A percentile compares a stretch with the other conserved stretches of the same genome.
These are phyloP conservation scores for Mitosporidium daphniae DNA, from an alignment of 371 early-diverging fungal genomes.

Conservation along the genomic window DNA sequence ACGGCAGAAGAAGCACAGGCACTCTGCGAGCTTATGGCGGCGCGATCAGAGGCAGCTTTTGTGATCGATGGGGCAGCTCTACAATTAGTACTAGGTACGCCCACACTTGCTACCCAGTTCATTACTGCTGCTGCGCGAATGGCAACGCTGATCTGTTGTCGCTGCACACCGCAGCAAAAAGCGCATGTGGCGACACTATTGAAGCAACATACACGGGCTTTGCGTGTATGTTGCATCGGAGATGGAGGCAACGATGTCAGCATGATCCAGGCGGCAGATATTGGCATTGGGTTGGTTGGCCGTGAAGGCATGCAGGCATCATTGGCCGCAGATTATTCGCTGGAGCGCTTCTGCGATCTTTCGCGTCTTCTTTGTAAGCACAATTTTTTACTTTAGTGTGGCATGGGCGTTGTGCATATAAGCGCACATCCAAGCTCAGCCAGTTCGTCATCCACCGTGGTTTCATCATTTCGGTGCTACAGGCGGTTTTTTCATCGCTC, in stretches of 20 bases:
- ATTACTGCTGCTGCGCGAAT: conserved; percentile 30
- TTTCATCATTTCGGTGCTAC: conserved; percentile 76
- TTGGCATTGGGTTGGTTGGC: conserved; percentile 92
- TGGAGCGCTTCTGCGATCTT: conserved; percentile 56
- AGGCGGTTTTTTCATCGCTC: conserved; percentile 86
- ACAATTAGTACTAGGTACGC: too few species aligned
- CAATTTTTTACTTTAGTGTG: conserved; percentile 2
- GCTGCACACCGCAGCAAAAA: conserved; percentile 96
- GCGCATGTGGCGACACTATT: conserved; percentile 66
- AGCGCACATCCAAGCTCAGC: conserved; percentile 59
- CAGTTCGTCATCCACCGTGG: conserved; percentile 98
- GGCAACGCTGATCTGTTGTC: conserved; percentile 71
- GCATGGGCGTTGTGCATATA: conserved; percentile 6
- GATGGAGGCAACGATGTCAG: conserved; percentile 98
- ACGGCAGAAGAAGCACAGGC: conserved; percentile 13
- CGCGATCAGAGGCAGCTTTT: neutral
- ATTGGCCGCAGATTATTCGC: conserved; percentile 76
- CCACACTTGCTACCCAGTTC: too few species aligned
- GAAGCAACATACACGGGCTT: conserved; percentile 23
- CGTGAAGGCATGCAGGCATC: conserved; percentile 93
- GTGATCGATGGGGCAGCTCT: conserved; percentile 82
- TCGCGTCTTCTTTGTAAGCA: conserved; percentile 39
- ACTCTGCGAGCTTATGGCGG: neutral
- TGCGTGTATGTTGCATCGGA: conserved; percentile 55
- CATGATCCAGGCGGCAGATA: conserved; percentile 91